Evolutionary conservation across 179 eudicot genomes (phyloP).

Genomic region (Beta corolliflora): DNA sequence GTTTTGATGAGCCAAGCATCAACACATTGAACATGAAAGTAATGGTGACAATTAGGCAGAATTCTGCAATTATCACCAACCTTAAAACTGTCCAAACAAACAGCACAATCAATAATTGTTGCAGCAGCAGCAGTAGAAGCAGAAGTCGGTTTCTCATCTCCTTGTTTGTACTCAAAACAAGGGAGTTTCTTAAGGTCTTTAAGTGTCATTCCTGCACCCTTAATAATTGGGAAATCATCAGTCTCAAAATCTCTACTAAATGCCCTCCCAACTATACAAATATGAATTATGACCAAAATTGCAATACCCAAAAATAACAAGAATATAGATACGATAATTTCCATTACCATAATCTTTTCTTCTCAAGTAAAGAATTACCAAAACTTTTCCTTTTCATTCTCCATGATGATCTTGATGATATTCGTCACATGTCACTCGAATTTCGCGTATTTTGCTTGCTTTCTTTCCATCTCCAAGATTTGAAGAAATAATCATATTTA

Average conservation of each 20-base stretch:
- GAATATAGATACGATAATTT: constrained; percentile 52
- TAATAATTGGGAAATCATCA: constrained; percentile 27
- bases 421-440: constrained; percentile 5
- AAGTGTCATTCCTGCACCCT: constrained; percentile 54
- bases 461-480: constrained; percentile 15
- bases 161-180: constrained; percentile 49
- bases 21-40: constrained; percentile 64
- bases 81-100: constrained; percentile 66
- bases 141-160: too few species aligned
- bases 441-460: constrained; percentile 8
- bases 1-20: constrained; percentile 72
- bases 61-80: constrained; percentile 67
- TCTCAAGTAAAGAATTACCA: neutral
- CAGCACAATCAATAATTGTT: constrained; percentile 50
- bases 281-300: constrained; percentile 51
- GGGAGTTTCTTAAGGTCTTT: constrained; percentile 69
- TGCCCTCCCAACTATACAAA: constrained; percentile 60
- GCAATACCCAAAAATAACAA: constrained; percentile 60
- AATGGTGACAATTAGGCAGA: constrained; percentile 64
- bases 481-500: constrained; percentile 12
- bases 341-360: constrained; percentile 33
- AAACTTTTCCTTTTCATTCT: neutral
- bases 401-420: neutral
- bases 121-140: neutral
- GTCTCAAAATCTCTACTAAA: constrained; percentile 35